Base-by-base conservation (phyloP, 768 basidiomycete species). In the Panaeolus cyanescens region DNA sequence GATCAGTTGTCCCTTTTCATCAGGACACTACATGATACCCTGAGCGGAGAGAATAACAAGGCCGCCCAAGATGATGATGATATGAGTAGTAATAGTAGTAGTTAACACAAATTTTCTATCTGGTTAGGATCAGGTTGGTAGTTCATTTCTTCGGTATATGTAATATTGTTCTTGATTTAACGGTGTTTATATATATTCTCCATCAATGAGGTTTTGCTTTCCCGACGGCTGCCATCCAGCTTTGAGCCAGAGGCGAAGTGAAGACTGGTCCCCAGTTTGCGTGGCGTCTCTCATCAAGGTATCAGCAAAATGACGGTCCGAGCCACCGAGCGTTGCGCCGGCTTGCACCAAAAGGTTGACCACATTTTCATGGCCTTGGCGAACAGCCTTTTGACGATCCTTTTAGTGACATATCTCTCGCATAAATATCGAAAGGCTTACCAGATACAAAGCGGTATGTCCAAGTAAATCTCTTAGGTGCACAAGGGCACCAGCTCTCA, bases 381-480 rank as follows among this genome's bases (percentile, higher is more conserved):
- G 83, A 28, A 91, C 89, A 57, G 93, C 92, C 91, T 93, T 62
- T 25, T 22, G 54, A 60, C 31, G 66, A 33, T 20, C 19, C 37
- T 31, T 57, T 60, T 10, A 61, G 10, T 54, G 40, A 13, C 8
- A 39, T 67, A 33, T 42, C 15, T 32, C 54, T 59, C 12, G n/a
- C n/a, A n/a, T n/a, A 28, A 37, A 20, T 1, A 17, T 33, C 28
- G 4, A 25, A 5, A 57, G 55, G 72, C 86, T 67, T 63, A 91
- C 91, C 73, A 93, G 91, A 73, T 94, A 95, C 15, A 95, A 77
- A 3, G 92, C 83, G 13, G 93, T 94, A 67, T 95, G 93, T 2
- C 92, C 94, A 45, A 95, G 79, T 1, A 74, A 70, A 71, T 96
- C 94, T 59, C 94, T 81, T 8, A 91, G 77, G 72, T 96, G 93